Evolutionary conservation across 164 flowering plant genomes (phyloP).

Genomic region (Chimonanthus salicifolius): DNA sequence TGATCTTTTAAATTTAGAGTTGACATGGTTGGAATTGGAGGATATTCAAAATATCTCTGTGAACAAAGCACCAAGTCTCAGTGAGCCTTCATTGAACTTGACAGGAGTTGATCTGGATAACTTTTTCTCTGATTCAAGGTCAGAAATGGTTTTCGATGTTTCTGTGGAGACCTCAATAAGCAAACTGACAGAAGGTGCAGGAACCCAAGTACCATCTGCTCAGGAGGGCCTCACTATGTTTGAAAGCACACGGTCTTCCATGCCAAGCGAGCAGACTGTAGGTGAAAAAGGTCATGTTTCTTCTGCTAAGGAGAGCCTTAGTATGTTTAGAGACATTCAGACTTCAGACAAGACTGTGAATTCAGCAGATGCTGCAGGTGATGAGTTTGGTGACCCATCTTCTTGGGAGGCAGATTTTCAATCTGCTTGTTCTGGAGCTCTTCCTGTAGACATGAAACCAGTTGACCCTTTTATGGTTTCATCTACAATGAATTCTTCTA

Average conservation of each 20-base stretch:
- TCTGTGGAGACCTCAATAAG: conserved; percentile 17
- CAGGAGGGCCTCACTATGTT: conserved; percentile 30
- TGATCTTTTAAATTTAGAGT: conserved; percentile 44
- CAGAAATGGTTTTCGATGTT: conserved; percentile 9
- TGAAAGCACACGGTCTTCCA: conserved; percentile 20
- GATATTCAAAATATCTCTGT: conserved; percentile 13
- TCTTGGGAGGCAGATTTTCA: conserved; percentile 68
- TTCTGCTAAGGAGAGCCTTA: conserved; percentile 27
- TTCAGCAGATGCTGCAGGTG: conserved; percentile 16
- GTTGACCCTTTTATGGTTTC: conserved; percentile 29
- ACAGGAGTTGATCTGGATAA: conserved; percentile 49
- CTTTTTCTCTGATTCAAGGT: conserved; percentile 31
- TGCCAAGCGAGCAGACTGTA: conserved; percentile 3
- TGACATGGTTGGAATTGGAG: conserved; percentile 38
- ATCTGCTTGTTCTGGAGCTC: conserved; percentile 33
- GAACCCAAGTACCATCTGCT: conserved; percentile 13
- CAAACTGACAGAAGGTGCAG: conserved; percentile 9
- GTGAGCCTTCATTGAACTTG: conserved; percentile 26
- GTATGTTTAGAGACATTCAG: conserved; percentile 34
- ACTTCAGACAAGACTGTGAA: conserved; percentile 22
- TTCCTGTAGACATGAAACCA: conserved; percentile 19
- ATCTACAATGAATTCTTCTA: conserved; percentile 18
- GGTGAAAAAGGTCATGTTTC: conserved; percentile 11
- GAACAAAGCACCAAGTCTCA: conserved; percentile 15
- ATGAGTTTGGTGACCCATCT: conserved; percentile 21